phyloP scores from a whole-genome alignment of 768 basidiomycete species.

The Tephrocybe sp. region DNA sequence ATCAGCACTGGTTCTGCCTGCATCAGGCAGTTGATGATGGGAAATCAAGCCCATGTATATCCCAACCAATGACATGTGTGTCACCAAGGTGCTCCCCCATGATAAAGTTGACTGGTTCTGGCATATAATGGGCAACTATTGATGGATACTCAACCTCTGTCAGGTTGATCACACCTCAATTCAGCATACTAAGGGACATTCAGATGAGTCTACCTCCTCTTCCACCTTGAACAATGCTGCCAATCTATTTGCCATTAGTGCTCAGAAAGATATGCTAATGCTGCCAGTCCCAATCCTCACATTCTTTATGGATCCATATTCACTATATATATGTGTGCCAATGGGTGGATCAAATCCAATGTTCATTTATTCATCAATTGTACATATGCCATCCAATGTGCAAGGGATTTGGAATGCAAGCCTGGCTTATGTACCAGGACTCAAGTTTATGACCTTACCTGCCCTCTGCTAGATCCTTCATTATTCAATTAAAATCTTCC shows the following conservation, averaged over 20 bases:
- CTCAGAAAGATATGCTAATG: neutral
- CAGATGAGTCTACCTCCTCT: constrained; percentile 3
- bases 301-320: constrained; percentile 18
- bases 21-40: too few relatives aligned
- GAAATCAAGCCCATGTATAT: too few relatives aligned
- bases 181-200: constrained; percentile 8
- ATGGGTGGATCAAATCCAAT: constrained; percentile 21
- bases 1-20: too few relatives aligned
- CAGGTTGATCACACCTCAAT: neutral
- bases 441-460: neutral
- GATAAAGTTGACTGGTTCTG: too few relatives aligned
- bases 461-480: neutral
- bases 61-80: too few relatives aligned
- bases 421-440: neutral
- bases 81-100: too few relatives aligned
- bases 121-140: too few relatives aligned
- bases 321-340: constrained; percentile 4
- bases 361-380: constrained; percentile 6
- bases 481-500: too few relatives aligned
- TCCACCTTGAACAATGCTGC: constrained; percentile 8
- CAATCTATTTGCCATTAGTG: constrained; percentile 11
- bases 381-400: neutral
- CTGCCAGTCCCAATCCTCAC: constrained; percentile 13
- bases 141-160: constrained; percentile 20
- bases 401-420: neutral